These are phyloP conservation scores for Paecilomyces variotii DNA, from an alignment of 2,329 filamentous ascomycete species.

Conservation along the genomic window DNA sequence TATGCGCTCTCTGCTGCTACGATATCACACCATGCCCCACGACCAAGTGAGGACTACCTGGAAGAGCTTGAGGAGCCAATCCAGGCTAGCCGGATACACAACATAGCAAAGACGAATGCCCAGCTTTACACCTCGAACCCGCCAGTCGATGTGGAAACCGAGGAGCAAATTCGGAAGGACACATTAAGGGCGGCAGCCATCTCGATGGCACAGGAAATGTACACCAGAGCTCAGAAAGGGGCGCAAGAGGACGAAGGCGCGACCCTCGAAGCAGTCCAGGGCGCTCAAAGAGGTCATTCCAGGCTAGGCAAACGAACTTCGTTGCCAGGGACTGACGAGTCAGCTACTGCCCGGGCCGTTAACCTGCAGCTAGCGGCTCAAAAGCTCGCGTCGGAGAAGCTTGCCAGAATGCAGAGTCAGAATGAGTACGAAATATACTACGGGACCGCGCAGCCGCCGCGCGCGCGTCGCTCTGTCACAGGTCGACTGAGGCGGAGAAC, in stretches of 20 bases:
- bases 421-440: conserved; percentile 69
- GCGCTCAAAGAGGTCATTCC: conserved; percentile 26
- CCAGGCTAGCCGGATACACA: conserved; percentile 55
- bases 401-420: conserved; percentile 72
- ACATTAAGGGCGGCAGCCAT: conserved; percentile 73
- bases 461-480: conserved; percentile 45
- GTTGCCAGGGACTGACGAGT: conserved; percentile 16
- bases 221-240: conserved; percentile 48
- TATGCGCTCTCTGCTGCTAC: conserved; percentile 64
- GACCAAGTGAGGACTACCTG: conserved; percentile 36
- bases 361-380: conserved; percentile 78
- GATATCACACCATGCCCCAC: conserved; percentile 48
- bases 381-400: conserved; percentile 72
- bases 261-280: conserved; percentile 14
- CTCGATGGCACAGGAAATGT: conserved; percentile 86
- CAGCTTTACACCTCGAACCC: conserved; percentile 74
- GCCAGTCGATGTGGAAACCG: conserved; percentile 60
- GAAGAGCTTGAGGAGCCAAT: conserved; percentile 34
- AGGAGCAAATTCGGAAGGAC: conserved; percentile 65
- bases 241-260: conserved; percentile 14
- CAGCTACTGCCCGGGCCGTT: conserved; percentile 16
- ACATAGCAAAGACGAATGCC: conserved; percentile 61
- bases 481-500: conserved; percentile 55
- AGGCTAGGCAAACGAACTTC: conserved; percentile 26
- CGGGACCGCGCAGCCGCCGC: conserved; percentile 46